A percentile compares a stretch with the other conserved stretches of the same genome.
These are phyloP conservation scores for Vigna hirtella DNA, from an alignment of 306 rosid genomes.

Conservation along the genomic window DNA sequence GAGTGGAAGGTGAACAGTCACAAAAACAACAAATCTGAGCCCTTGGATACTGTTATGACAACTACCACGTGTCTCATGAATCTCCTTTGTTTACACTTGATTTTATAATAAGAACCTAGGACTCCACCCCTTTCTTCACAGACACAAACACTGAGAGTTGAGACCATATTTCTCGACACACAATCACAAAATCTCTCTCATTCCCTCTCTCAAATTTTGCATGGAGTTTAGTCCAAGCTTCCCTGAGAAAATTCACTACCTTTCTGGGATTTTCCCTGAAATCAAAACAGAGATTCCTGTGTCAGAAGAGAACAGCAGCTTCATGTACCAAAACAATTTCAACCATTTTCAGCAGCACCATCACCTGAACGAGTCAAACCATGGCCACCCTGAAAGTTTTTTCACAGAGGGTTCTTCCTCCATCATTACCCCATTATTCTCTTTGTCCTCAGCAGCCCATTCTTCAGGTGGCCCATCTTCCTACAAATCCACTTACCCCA, in stretches of 20 bases:
- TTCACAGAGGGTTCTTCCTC: conserved; percentile 43
- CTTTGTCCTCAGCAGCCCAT: conserved; percentile 35
- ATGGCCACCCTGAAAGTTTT: background rate
- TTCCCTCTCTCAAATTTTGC: conserved; percentile 33
- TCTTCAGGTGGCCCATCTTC: background rate
- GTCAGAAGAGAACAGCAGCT: conserved; percentile 10
- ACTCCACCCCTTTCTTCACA: background rate
- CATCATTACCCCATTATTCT: conserved; percentile 10
- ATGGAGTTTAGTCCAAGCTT: conserved; percentile 55
- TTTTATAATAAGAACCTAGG: conserved; percentile 29
- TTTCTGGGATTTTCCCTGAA: conserved; percentile 33
- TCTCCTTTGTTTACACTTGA: too few relatives aligned
- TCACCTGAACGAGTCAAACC: conserved; percentile 22
- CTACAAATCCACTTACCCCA: conserved; percentile 5
- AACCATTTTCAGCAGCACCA: conserved; percentile 26
- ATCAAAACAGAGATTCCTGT: conserved; percentile 17
- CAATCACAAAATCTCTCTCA: background rate
- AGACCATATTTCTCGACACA: background rate
- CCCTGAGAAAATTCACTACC: conserved; percentile 25
- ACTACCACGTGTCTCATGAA: conserved; percentile 20
- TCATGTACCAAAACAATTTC: conserved; percentile 38
- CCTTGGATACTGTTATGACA: conserved; percentile 50
- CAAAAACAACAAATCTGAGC: conserved; percentile 36
- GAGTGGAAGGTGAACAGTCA: conserved; percentile 59
- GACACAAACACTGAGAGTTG: background rate